Base-by-base conservation (phyloP, 371 early-diverging fungal genomes). In the Batrachochytrium dendrobatidis region DNA sequence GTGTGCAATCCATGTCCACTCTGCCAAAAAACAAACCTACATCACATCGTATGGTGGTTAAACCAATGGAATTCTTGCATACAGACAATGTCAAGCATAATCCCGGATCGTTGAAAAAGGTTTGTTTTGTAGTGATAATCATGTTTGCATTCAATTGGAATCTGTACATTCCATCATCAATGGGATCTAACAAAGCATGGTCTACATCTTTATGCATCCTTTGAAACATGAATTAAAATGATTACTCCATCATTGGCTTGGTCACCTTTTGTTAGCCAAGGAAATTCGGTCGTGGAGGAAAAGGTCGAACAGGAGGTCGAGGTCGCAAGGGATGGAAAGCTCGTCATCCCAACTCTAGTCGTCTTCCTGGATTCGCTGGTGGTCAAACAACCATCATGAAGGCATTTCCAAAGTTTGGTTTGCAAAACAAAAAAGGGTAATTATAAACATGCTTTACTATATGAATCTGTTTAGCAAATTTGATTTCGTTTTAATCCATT, bases 261-360 rank as follows among this genome's bases (percentile, higher is more conserved):
- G n/a, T n/a, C n/a, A n/a, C n/a, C n/a, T n/a, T n/a, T n/a, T 45
- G 12, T 55, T 52, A 69, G 73, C 58, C 51, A 59, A 69, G 64
- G 61, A 28, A 65, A 4, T 52, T 71, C 7, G 75, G 75, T 20
- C 67, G 75, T 24, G 74, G 74, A 29, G 73, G 73, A 2, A 66
- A 85, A 61, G 95, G 95, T 48, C 86, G 90, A 61, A 94, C 93
- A 20, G 83, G 89, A 45, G 95, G 94, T 33, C 83, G 92, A 32
- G 95, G 97, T 67, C 87, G 87, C 56, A 95, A 95, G 71, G 97
- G 97, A 63, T 93, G 86, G 70, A 89, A 92, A 56, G 86, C 91
- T 17, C 85, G 94, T 24, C 62, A 86, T 2, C 85, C 89, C 61
- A 88, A 86, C 57, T 77, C 85, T 34, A 81, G 84, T 53, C 92